These are phyloP conservation scores for Penicillium sp. DNA, from an alignment of 2,329 filamentous ascomycete species.

Conservation along the genomic window DNA sequence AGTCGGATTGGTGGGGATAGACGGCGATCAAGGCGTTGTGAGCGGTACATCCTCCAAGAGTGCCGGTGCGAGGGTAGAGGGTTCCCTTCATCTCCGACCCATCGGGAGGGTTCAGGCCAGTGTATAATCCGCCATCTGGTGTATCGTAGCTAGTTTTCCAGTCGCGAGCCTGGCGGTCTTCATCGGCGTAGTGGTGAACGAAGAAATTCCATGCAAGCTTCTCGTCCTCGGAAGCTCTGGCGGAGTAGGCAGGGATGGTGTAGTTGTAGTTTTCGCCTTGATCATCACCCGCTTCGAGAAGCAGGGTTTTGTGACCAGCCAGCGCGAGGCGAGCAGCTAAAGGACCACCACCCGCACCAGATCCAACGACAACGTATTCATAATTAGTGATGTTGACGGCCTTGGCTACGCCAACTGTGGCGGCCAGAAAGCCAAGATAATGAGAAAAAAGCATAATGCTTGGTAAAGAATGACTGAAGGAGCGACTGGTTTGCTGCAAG, in stretches of 20 bases:
- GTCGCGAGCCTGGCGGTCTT: constrained; percentile 33
- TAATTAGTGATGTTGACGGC: constrained; percentile 35
- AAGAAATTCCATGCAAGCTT: constrained; percentile 41
- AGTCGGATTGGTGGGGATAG: constrained; percentile 64
- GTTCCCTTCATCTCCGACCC: constrained; percentile 59
- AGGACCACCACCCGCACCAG: constrained; percentile 42
- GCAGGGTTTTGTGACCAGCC: constrained; percentile 39
- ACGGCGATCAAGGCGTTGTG: constrained; percentile 66
- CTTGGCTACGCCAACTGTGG: constrained; percentile 14
- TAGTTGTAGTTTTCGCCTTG: constrained; percentile 36
- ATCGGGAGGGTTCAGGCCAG: constrained; percentile 57
- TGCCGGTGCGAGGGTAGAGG: constrained; percentile 62
- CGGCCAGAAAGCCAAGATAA: constrained; percentile 16
- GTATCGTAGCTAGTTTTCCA: constrained; percentile 48
- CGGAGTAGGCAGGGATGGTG: constrained; percentile 34
- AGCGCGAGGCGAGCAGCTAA: constrained; percentile 41
- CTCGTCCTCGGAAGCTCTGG: constrained; percentile 35
- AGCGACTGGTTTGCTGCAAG: constrained; percentile 1
- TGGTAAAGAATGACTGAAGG: constrained; percentile 2
- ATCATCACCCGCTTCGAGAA: constrained; percentile 46
- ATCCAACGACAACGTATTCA: constrained; percentile 46
- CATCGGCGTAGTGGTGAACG: constrained; percentile 40
- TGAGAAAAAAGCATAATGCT: constrained; percentile 13
- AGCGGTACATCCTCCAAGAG: constrained; percentile 62
- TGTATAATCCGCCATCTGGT: constrained; percentile 56